Evolutionary conservation across 1,284 basidiomycete species (phyloP), one percentile per base, ranked within the genome.

Genomic region (Papiliotrema nemorosa): DNA sequence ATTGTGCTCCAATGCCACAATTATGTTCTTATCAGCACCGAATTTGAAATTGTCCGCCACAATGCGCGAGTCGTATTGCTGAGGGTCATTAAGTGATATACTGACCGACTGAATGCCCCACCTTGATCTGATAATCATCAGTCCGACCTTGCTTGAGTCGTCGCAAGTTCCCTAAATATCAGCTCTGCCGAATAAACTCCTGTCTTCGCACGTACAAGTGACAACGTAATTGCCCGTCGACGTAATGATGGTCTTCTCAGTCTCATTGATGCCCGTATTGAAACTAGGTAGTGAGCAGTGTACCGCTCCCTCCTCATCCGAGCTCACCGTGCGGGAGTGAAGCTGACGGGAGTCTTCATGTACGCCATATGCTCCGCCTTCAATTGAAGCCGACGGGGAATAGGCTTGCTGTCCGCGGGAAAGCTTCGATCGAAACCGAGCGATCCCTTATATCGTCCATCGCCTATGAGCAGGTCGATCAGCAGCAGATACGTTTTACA

Each of bases 31-130:
- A 75, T 96, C 91, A 60, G 93, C 88, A 18, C 90, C 91, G 67
- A 90, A 96, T 74, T 87, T 89, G 83, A 97, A 97, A 76, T 87
- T 90, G 73, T 97, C 93, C 57, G 94, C 91, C 0, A 98, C 91
- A 54, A 98, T 92, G 44, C 83, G 80, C 62, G 96, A 92, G 64
- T 93, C 88, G 69, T 96, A 94, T 62, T 82, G 83, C 64, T 66
- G 64, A 38, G 60, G 3, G 26, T 38, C 20, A 31, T 7, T 14
- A 14, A 35, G 14, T 14, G 27, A 50, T 58, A 65, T 47, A 39
- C 54, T 29, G 35, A 36, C 49, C 34, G 34, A 54, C 47, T 21
- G 25, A 22, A 48, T 20, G 24, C 3, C 34, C 16, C 18, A 88
- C 87, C 81, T 94, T 94, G 78, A 97, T 93, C 66, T 94, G 90